Percentiles rank a stretch among this genome's conserved stretches.
Conservation (phyloP, 352 stramenopile species). For the Pythium insidiosum region DNA sequence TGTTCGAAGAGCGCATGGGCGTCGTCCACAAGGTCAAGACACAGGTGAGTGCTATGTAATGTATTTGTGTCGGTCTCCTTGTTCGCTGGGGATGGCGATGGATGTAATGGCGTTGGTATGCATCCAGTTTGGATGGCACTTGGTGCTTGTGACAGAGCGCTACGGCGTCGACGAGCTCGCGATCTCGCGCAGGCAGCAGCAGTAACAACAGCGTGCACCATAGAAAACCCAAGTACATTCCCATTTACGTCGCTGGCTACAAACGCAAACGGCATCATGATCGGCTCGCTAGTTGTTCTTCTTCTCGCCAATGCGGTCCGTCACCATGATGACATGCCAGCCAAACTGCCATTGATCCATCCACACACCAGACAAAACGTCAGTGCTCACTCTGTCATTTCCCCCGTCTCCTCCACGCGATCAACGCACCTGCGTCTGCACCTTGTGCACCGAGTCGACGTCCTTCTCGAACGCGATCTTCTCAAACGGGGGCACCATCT, state of each 20-base stretch:
- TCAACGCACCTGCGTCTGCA: conserved; percentile 53
- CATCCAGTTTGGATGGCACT: conserved; percentile 71
- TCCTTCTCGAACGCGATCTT: conserved; percentile 60
- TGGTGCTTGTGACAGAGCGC: conserved; percentile 64
- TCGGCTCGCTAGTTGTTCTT: conserved; percentile 11
- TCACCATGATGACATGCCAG: conserved; percentile 71
- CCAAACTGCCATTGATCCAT: conserved; percentile 34
- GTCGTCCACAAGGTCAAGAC: conserved; percentile 73
- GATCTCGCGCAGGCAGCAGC: conserved; percentile 8
- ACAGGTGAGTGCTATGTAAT: conserved; percentile 26
- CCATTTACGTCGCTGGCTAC: no score
- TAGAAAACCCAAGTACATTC: background rate
- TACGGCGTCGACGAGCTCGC: conserved; percentile 29
- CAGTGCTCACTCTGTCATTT: background rate
- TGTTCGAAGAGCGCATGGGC: conserved; percentile 57
- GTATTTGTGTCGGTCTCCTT: no score
- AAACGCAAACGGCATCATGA: background rate
- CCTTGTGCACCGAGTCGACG: conserved; percentile 71
- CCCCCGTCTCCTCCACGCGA: background rate
- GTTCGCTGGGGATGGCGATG: background rate
- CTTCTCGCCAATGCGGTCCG: conserved; percentile 50
- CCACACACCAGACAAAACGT: background rate
- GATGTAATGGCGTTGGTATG: background rate
- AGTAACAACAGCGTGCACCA: no score
- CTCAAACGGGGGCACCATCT: conserved; percentile 78